Evolutionary conservation across 768 basidiomycete genomes (phyloP).

Genomic region (Lactarius hatsudake): DNA sequence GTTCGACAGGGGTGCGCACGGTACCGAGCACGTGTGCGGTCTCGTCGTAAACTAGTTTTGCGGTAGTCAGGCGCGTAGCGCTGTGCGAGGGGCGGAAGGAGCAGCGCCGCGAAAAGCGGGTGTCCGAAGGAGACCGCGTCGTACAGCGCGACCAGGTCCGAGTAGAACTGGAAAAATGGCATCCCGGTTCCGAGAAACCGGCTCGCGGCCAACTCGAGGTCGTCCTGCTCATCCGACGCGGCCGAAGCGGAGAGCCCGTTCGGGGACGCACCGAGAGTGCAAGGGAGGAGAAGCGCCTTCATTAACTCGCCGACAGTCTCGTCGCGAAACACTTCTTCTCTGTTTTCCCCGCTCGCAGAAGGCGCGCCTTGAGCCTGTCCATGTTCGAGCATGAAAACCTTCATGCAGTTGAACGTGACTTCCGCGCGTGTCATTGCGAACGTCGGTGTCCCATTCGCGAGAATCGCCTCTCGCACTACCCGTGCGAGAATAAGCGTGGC

Average conservation of each 20-base stretch:
- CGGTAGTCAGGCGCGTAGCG: conserved; percentile 80
- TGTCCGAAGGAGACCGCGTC: conserved; percentile 88
- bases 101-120: conserved; percentile 65
- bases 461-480: conserved; percentile 46
- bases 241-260: conserved; percentile 28
- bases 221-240: conserved; percentile 22
- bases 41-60: conserved; percentile 79
- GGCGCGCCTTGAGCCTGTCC: conserved; percentile 46
- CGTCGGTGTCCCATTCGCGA: conserved; percentile 39
- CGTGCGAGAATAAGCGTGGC: conserved; percentile 62
- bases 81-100: conserved; percentile 77
- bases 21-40: conserved; percentile 63
- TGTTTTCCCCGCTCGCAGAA: conserved; percentile 30
- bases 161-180: conserved; percentile 93
- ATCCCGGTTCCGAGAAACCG: conserved; percentile 61
- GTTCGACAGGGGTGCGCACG: conserved; percentile 49
- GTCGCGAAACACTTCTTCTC: conserved; percentile 78
- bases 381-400: conserved; percentile 94
- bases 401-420: conserved; percentile 78
- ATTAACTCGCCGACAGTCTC: conserved; percentile 55
- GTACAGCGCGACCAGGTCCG: conserved; percentile 87
- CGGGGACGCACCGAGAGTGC: conserved; percentile 39
- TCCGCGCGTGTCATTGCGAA: conserved; percentile 53
- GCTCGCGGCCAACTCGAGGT: conserved; percentile 53
- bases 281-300: conserved; percentile 56